Base-by-base conservation (phyloP, 495 filamentous ascomycete species). In the Penicillium fimorum region DNA sequence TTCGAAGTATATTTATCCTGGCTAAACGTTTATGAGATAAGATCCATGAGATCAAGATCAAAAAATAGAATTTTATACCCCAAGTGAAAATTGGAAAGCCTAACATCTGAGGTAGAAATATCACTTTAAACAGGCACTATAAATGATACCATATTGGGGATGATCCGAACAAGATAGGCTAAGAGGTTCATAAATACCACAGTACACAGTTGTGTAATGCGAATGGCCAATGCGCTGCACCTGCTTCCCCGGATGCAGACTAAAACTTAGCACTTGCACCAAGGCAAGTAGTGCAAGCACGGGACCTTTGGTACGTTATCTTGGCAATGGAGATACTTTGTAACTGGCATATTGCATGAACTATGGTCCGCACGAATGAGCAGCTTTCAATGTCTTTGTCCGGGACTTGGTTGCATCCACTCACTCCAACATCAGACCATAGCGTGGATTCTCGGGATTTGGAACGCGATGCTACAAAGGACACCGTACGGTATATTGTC, bases 11-110 rank as follows among this genome's bases (percentile, higher is more conserved):
- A 55, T 47, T 33, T 18, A 43, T 51, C 33, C 35, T 17, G 20
- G 24, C 35, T 40, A 42, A 22, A 47, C 3, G n/a, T 27, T 52
- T 43, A 42, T 52, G 50, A 52, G 50, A 17, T 43, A 20, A 12
- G 37, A 52, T 49, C 29, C 10, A 20, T 47, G 45, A 32, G 27
- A 29, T 32, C 45, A 12, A 25, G 8, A 51, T 51, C 15, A 30
- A 43, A 52, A 52, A 52, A 33, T 51, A 52, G 50, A 52, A 52
- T 30, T 52, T 41, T 42, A 52, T 52, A 52, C 50, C 50, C 50
- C 25, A 47, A 11, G 15, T 47, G 29, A 32, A 18, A 47, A n/a
- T 12, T 32, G 3, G 9, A 5, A 5, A 12, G 7, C 25, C n/a
- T 18, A 15, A 13, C n/a, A 17, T 30, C 8, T 24, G n/a, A n/a